These are phyloP conservation scores for Brassica napus DNA, from an alignment of 345 rosid species.

Conservation along the genomic window Da-Ae NC_063446.1:1172001-1172500, in stretches of 20 bases:
- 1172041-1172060: no score
- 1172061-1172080: neutral
- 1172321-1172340: neutral
- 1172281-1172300: neutral
- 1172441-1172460: no score
- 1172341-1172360: neutral
- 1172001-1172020: no score
- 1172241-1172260: neutral
- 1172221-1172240: neutral
- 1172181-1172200: neutral
- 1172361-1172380: neutral
- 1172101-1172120: neutral
- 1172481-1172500: no score
- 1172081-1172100: neutral
- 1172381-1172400: neutral
- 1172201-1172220: neutral
- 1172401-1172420: no score
- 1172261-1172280: neutral
- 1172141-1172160: neutral
- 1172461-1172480: no score
- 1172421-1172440: no score
- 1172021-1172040: neutral
- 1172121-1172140: neutral
- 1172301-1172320: neutral
- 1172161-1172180: neutral